Percentiles rank a stretch among this genome's conserved stretches.
Evolutionary conservation across 306 rosid species (phyloP).

Genomic region (Begonia loranthoides): DNA sequence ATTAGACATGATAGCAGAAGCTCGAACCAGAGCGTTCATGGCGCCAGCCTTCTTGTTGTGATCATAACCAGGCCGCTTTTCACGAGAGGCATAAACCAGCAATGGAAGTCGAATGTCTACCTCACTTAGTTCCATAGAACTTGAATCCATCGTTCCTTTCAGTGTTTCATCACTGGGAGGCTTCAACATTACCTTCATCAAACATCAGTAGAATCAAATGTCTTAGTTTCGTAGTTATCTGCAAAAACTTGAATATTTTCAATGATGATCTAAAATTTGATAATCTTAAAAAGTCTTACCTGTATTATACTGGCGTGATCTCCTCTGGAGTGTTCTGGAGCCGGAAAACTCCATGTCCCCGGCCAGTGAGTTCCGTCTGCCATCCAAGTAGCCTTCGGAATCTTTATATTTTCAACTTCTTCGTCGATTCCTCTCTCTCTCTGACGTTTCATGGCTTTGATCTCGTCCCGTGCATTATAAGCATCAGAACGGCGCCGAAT

Average conservation of each 20-base stretch:
- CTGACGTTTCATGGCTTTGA: constrained; percentile 80
- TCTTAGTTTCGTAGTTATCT: neutral
- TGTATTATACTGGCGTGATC: constrained; percentile 95
- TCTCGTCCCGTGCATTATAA: constrained; percentile 89
- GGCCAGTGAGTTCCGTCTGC: constrained; percentile 99
- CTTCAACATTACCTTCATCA: constrained; percentile 89
- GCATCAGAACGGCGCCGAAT: constrained; percentile 94
- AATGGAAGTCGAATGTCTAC: constrained; percentile 87
- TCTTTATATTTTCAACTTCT: constrained; percentile 47
- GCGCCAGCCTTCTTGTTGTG: constrained; percentile 98
- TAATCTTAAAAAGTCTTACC: constrained; percentile 37
- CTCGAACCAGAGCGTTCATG: constrained; percentile 90
- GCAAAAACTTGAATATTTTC: neutral
- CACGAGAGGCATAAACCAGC: constrained; percentile 89
- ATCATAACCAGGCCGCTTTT: constrained; percentile 94
- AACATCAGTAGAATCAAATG: constrained; percentile 2
- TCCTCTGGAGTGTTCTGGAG: constrained; percentile 66
- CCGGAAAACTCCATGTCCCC: constrained; percentile 73
- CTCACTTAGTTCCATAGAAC: constrained; percentile 50
- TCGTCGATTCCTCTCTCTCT: constrained; percentile 56
- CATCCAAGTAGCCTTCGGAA: constrained; percentile 97
- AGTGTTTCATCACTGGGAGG: constrained; percentile 95
- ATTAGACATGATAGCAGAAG: constrained; percentile 90
- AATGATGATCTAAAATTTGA: neutral
- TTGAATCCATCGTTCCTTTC: constrained; percentile 38